Evolutionary conservation across 441 rosid species (phyloP).

Genomic region (Populus tomentosa): DNA sequence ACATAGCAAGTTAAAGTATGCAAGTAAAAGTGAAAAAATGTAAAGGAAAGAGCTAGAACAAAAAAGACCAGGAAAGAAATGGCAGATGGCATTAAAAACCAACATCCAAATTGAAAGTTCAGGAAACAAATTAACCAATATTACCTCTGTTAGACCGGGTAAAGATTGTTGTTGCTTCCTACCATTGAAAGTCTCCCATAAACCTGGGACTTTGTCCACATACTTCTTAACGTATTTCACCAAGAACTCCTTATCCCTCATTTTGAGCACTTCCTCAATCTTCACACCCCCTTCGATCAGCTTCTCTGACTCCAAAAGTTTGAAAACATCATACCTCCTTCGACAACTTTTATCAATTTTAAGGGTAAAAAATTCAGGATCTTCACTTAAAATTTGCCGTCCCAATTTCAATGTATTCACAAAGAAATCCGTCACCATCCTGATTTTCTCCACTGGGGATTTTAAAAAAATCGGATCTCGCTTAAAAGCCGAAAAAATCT

Average conservation of each 20-base stretch:
- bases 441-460: slow-evolving; percentile 20
- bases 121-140: too few species aligned
- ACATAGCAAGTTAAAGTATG: too few species aligned
- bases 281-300: slow-evolving; percentile 6
- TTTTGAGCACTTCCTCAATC: not conserved
- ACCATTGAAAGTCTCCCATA: slow-evolving; percentile 1
- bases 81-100: too few species aligned
- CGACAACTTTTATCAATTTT: slow-evolving; percentile 23
- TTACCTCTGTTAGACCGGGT: too few species aligned
- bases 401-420: slow-evolving; percentile 15
- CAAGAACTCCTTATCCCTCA: not conserved
- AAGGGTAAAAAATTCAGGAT: slow-evolving; percentile 14
- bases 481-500: slow-evolving; percentile 15
- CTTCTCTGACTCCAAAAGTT: slow-evolving; percentile 20
- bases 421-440: slow-evolving; percentile 19
- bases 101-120: too few species aligned
- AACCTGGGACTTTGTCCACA: slow-evolving; percentile 1
- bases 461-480: slow-evolving; percentile 5
- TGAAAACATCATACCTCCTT: slow-evolving; percentile 23
- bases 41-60: too few species aligned
- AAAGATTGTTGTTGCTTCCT: too few species aligned
- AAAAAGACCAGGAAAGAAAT: too few species aligned
- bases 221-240: not conserved
- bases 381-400: not conserved
- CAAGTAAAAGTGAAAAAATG: too few species aligned